phyloP scores from a whole-genome alignment of 495 filamentous ascomycete species.

The Penicillium bialowiezense region DNA sequence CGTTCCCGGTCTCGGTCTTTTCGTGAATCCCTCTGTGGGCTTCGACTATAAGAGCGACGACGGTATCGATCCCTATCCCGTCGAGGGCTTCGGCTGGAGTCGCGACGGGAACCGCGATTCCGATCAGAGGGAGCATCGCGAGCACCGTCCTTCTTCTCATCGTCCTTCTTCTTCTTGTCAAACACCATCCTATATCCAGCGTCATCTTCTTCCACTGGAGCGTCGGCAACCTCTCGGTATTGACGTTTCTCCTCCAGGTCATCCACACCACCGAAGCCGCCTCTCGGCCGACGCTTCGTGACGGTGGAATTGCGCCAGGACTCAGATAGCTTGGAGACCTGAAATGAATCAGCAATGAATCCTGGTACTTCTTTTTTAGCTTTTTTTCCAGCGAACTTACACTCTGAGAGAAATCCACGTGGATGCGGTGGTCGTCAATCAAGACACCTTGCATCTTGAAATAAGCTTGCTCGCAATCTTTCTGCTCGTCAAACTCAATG shows the following conservation, averaged over 20 bases:
- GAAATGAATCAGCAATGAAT: constrained; percentile 19
- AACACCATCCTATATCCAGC: constrained; percentile 78
- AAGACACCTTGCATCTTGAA: constrained; percentile 97
- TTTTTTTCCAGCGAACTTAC: constrained; percentile 52
- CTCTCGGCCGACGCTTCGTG: constrained; percentile 67
- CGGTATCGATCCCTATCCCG: constrained; percentile 24
- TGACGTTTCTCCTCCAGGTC: constrained; percentile 86
- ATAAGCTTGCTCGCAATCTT: constrained; percentile 91
- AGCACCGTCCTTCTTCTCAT: background rate
- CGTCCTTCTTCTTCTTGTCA: constrained; percentile 48
- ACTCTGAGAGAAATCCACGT: constrained; percentile 98
- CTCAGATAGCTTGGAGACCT: constrained; percentile 83
- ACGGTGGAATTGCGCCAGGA: constrained; percentile 89
- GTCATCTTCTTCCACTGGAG: constrained; percentile 50
- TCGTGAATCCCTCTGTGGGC: constrained; percentile 39
- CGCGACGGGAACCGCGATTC: constrained; percentile 23
- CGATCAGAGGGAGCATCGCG: constrained; percentile 21
- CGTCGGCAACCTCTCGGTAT: constrained; percentile 69
- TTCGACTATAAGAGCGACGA: constrained; percentile 50
- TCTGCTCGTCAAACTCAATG: constrained; percentile 91
- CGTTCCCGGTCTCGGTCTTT: constrained; percentile 24
- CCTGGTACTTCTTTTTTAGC: too few relatives aligned
- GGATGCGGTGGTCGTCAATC: constrained; percentile 96
- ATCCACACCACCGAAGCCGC: constrained; percentile 87
- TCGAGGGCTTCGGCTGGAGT: constrained; percentile 51